Evolutionary conservation across 768 basidiomycete genomes (phyloP).

Genomic region (Exsudoporus frostii): DNA sequence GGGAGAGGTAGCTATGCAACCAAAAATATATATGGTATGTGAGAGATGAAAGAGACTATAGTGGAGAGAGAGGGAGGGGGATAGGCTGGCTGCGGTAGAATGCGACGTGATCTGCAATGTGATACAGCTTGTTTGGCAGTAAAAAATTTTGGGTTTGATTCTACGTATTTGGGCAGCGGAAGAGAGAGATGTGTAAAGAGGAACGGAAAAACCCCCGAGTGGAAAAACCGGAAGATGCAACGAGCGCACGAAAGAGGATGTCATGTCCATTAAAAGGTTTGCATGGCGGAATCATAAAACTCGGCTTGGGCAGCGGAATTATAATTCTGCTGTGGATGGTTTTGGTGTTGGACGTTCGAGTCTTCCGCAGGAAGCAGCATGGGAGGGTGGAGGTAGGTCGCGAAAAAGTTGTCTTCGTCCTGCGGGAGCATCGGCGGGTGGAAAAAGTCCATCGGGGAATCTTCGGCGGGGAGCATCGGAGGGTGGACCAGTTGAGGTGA

Average conservation of each 20-base stretch:
- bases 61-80: not conserved
- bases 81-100: not conserved
- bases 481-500: slow-evolving; percentile 64
- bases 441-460: slow-evolving; percentile 70
- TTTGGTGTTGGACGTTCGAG: slow-evolving; percentile 17
- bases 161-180: slow-evolving; percentile 16
- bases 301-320: slow-evolving; percentile 21
- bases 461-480: slow-evolving; percentile 62
- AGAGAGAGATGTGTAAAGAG: not conserved
- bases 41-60: slow-evolving; percentile 12
- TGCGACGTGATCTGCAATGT: slow-evolving; percentile 11
- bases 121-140: slow-evolving; percentile 15
- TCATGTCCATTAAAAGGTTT: slow-evolving; percentile 26
- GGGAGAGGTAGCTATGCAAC: slow-evolving; percentile 21
- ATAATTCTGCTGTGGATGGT: slow-evolving; percentile 22
- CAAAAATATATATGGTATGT: slow-evolving; percentile 31
- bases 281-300: slow-evolving; percentile 37
- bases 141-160: slow-evolving; percentile 10
- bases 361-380: slow-evolving; percentile 48
- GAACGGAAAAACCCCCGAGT: not conserved
- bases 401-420: slow-evolving; percentile 63
- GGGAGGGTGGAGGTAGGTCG: slow-evolving; percentile 52
- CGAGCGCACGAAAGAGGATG: not conserved
- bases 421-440: slow-evolving; percentile 59
- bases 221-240: slow-evolving; percentile 8